These are phyloP conservation scores for Solanum appendiculatum DNA, from an alignment of 257 asterid species.

Conservation along the genomic window DNA sequence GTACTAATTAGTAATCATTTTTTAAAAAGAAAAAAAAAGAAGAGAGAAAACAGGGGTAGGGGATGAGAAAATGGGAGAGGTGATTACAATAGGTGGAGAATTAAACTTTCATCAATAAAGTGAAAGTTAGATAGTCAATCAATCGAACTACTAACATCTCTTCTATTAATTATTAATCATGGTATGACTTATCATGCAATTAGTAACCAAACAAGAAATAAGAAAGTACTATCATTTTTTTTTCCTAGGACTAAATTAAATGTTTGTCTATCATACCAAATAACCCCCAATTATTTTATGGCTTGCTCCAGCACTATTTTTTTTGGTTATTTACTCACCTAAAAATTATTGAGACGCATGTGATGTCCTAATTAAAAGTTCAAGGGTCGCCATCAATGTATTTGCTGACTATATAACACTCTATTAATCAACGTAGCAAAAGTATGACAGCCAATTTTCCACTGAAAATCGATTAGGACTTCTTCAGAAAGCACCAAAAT, in stretches of 20 bases:
- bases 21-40: accelerated
- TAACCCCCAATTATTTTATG: background rate
- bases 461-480: background rate
- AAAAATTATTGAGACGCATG: background rate
- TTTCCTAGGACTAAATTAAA: background rate
- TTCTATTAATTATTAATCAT: background rate
- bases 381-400: background rate
- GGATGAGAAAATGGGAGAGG: background rate
- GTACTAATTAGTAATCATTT: background rate
- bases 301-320: background rate
- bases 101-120: background rate
- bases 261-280: background rate
- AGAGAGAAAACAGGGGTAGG: background rate
- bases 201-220: background rate
- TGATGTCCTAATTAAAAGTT: background rate
- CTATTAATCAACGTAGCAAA: background rate
- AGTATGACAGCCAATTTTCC: background rate
- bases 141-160: no score
- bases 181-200: background rate
- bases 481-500: background rate
- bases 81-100: background rate
- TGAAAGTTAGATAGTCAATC: no score
- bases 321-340: background rate
- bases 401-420: background rate
- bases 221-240: background rate